These are phyloP conservation scores for Heliosperma pusillum DNA, from an alignment of 148 eudicot genomes.

Conservation along the genomic window DNA sequence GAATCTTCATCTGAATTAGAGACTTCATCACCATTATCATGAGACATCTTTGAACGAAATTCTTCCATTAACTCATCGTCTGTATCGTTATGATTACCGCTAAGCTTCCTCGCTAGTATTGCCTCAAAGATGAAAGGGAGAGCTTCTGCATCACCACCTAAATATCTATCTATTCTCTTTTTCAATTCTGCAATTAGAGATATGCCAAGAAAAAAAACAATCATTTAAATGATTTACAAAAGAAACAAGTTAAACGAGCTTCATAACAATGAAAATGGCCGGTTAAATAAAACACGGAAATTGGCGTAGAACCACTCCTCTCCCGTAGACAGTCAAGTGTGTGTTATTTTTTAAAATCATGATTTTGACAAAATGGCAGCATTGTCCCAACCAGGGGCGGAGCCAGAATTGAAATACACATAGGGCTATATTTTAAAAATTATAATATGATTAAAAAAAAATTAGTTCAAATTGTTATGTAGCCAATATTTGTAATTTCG, in stretches of 20 bases:
- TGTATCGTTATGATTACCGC: conserved; percentile 46
- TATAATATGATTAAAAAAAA: too few species aligned
- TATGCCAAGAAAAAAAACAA: not conserved
- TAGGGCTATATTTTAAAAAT: too few species aligned
- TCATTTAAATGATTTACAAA: not conserved
- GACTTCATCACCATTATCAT: conserved; percentile 4
- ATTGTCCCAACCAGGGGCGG: not conserved
- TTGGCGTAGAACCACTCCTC: too few species aligned
- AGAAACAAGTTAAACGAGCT: not conserved
- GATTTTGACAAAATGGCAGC: not conserved
- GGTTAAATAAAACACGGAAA: too few species aligned
- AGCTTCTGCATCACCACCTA: conserved; percentile 43
- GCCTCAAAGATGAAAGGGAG: conserved; percentile 52
- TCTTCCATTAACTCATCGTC: conserved; percentile 51
- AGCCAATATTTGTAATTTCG: too few species aligned
- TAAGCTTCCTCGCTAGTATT: conserved; percentile 44
- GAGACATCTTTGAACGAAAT: too few species aligned
- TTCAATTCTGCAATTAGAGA: conserved; percentile 36
- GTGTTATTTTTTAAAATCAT: not conserved
- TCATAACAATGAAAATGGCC: not conserved
- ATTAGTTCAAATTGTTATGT: too few species aligned
- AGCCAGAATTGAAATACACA: too few species aligned
- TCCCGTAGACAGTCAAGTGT: not conserved
- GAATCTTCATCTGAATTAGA: conserved; percentile 9
- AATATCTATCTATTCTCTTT: conserved; percentile 35